Percentiles rank a stretch among this genome's conserved stretches.
Evolutionary conservation across 2,329 filamentous ascomycete genomes (phyloP).

Genomic region (Clonostachys rhizophaga): DNA sequence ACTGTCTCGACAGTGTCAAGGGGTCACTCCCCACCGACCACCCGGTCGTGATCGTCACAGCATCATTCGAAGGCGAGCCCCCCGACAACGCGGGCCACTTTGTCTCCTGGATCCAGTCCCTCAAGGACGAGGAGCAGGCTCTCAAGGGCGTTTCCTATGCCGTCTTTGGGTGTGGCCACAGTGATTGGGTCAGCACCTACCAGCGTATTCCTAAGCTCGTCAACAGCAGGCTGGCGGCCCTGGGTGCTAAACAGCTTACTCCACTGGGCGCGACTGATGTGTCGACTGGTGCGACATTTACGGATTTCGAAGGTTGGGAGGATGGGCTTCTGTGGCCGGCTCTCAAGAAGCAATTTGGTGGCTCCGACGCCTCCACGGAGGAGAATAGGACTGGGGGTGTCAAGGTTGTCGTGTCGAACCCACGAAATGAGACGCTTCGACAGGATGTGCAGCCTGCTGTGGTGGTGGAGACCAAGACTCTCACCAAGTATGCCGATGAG

Average conservation of each 20-base stretch:
- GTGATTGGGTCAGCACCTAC: slow-evolving; percentile 51
- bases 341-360: slow-evolving; percentile 41
- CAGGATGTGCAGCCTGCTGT: slow-evolving; percentile 56
- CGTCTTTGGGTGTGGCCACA: slow-evolving; percentile 60
- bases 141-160: slow-evolving; percentile 53
- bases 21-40: slow-evolving; percentile 40
- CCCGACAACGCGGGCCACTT: slow-evolving; percentile 65
- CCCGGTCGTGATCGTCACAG: slow-evolving; percentile 59
- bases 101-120: slow-evolving; percentile 53
- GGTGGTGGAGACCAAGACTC: slow-evolving; percentile 43
- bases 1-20: slow-evolving; percentile 49
- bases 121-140: slow-evolving; percentile 26
- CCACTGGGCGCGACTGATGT: slow-evolving; percentile 49
- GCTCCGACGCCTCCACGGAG: slow-evolving; percentile 15
- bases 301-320: slow-evolving; percentile 57
- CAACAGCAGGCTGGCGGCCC: slow-evolving; percentile 37
- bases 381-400: slow-evolving; percentile 8
- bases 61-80: slow-evolving; percentile 66
- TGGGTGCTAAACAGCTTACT: slow-evolving; percentile 15
- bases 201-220: slow-evolving; percentile 57
- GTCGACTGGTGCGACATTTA: slow-evolving; percentile 54
- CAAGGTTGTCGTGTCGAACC: slow-evolving; percentile 41
- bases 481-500: slow-evolving; percentile 35
- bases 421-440: slow-evolving; percentile 48
- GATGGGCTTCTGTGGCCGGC: slow-evolving; percentile 41